Base-by-base conservation (phyloP, 306 rosid genomes). In the Corylus americana region DNA sequence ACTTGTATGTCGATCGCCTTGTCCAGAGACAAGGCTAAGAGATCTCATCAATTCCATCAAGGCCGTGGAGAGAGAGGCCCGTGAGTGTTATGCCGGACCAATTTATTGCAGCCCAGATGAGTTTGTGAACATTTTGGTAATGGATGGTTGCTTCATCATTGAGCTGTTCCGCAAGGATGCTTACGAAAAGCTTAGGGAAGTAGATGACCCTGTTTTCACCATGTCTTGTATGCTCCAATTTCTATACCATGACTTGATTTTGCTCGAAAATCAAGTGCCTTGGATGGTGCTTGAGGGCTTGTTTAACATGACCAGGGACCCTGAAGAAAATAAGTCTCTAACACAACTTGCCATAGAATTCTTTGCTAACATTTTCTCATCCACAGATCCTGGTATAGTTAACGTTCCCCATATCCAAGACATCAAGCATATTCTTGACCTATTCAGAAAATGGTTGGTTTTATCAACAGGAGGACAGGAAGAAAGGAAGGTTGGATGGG, bases 141-240 rank as follows among this genome's bases (percentile, higher is more conserved):
- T 85, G 3, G 88, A 85, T 29, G 83, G 83, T 11, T 85, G 83
- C 75, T 85, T 85, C 58, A 29, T 84, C 13, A 3, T 66, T 10
- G 82, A 80, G 70, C 31, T 84, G 0, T 61, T 84, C 74, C 74
- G 74, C 1, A 84, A 29, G 72, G 3, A 35, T 7, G 16, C 53
- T 10, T 4, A 11, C 54, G 0, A 5, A 44, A 0, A 4, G 3
- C 54, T 8, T 8, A 68, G 47, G 45, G 37, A 39, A 5, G 1
- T 5, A 5, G 57, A 78, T n/a, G 81, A 78, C 44, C 81, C 81
- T 0, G 45, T 70, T 12, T 78, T 70, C 17, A 18, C n/a, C 20
- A 44, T 25, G 51, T 42, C 76, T 5, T 22, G 71, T 4, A 16
- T 70, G 70, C 58, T 14, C 5, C 77, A 44, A 13, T 78, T 44